phyloP scores from a whole-genome alignment of 78 protist genomes.

The Planoprotostelium fungivorum region DNA sequence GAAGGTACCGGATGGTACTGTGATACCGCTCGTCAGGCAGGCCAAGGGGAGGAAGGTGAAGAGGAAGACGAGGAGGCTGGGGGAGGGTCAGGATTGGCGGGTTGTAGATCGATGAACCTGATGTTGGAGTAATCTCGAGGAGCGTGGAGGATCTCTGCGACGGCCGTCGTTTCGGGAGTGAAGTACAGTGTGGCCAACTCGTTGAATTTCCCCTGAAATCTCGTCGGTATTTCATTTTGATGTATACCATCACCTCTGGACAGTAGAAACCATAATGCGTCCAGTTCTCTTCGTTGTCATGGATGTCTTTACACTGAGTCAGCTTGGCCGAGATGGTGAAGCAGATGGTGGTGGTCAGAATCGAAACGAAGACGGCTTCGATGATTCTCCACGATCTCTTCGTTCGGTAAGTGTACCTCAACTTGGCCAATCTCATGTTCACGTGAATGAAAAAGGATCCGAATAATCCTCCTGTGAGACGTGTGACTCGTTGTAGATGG shows the following conservation, averaged over 20 bases:
- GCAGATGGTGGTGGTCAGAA: background rate
- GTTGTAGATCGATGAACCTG: background rate
- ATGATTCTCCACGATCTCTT: background rate
- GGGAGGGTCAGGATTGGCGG: background rate
- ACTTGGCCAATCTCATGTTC: constrained; percentile 23
- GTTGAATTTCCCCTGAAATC: background rate
- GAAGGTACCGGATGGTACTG: background rate
- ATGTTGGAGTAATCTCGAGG: background rate
- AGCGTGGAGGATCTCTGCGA: background rate
- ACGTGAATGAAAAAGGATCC: constrained; percentile 44
- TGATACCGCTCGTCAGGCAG: background rate
- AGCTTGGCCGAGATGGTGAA: background rate
- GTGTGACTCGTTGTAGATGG: background rate
- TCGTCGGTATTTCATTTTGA: background rate
- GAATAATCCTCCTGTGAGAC: constrained; percentile 28
- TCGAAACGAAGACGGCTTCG: background rate
- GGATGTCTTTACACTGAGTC: background rate
- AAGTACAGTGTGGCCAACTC: background rate
- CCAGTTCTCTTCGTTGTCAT: background rate
- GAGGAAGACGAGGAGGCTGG: background rate
- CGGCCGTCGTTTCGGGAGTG: background rate
- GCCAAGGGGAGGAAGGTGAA: background rate
- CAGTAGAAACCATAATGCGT: background rate
- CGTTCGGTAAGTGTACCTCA: constrained; percentile 20
- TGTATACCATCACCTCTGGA: background rate